Evolutionary conservation across 805 yeast species (phyloP).

Genomic region (Soucietia sequanensis): DNA sequence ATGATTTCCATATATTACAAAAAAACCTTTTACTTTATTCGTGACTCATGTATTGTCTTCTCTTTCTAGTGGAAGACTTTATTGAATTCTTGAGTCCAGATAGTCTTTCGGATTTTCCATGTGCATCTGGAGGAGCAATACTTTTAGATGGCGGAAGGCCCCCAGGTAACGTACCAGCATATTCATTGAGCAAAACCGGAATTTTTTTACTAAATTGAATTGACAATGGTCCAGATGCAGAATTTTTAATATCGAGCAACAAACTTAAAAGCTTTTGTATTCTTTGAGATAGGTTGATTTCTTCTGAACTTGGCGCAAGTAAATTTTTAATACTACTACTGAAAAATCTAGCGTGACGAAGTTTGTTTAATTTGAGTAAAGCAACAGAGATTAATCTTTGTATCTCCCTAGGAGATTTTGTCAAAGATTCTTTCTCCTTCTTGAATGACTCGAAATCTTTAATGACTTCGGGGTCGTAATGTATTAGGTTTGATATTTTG

Average conservation of each 20-base stretch:
- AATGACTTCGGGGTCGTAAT: slow-evolving; percentile 35
- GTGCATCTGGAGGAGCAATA: slow-evolving; percentile 7
- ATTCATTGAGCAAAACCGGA: slow-evolving; percentile 73
- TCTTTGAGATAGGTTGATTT: slow-evolving; percentile 28
- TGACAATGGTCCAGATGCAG: slow-evolving; percentile 23
- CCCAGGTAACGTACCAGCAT: slow-evolving; percentile 78
- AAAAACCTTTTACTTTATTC: no score
- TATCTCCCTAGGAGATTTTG: slow-evolving; percentile 25
- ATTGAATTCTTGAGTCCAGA: slow-evolving; percentile 16
- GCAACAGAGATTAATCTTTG: slow-evolving; percentile 34
- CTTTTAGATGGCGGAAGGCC: slow-evolving; percentile 30
- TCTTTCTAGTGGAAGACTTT: neutral
- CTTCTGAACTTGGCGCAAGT: slow-evolving; percentile 24
- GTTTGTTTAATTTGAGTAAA: slow-evolving; percentile 33
- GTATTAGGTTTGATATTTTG: slow-evolving; percentile 29
- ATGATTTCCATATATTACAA: no score
- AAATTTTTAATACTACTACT: slow-evolving; percentile 23
- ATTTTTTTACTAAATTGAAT: slow-evolving; percentile 39
- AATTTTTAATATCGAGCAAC: slow-evolving; percentile 29
- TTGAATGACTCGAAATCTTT: slow-evolving; percentile 23
- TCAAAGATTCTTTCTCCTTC: slow-evolving; percentile 19
- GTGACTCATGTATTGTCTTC: no score
- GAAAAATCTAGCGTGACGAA: slow-evolving; percentile 40
- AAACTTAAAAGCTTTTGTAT: slow-evolving; percentile 28
- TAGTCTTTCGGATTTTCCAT: slow-evolving; percentile 26